phyloP scores from a whole-genome alignment of 2,329 filamentous ascomycete species.

The Pyricularia grisea region DNA sequence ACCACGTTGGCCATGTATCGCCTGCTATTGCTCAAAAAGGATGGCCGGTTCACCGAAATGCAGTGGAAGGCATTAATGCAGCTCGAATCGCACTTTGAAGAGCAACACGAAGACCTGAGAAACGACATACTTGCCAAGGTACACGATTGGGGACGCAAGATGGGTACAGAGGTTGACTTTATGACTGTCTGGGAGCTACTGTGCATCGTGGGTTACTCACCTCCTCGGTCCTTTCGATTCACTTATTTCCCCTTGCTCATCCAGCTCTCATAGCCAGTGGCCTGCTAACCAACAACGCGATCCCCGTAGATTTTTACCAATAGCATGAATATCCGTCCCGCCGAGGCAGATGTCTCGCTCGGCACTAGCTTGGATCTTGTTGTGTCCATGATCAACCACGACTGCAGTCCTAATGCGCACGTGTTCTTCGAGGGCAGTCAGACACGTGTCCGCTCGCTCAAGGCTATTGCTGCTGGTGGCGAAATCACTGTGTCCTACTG shows the following conservation, averaged over 20 bases:
- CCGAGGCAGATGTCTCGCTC: slow-evolving; percentile 11
- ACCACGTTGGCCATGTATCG: slow-evolving; percentile 15
- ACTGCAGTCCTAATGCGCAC: slow-evolving; percentile 24
- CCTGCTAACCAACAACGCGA: background rate
- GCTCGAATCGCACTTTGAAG: slow-evolving; percentile 17
- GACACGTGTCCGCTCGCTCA: slow-evolving; percentile 20
- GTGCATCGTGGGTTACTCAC: slow-evolving; percentile 2
- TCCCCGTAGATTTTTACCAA: slow-evolving; percentile 16
- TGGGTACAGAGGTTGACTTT: slow-evolving; percentile 1
- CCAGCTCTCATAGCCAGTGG: background rate
- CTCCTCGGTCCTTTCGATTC: background rate
- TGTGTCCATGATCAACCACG: slow-evolving; percentile 24
- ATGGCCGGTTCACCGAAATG: slow-evolving; percentile 8
- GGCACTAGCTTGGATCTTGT: slow-evolving; percentile 19
- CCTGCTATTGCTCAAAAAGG: slow-evolving; percentile 16
- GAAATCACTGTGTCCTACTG: slow-evolving; percentile 25
- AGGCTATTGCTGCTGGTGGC: slow-evolving; percentile 18
- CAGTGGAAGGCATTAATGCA: slow-evolving; percentile 9
- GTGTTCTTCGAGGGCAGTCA: slow-evolving; percentile 21
- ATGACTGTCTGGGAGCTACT: slow-evolving; percentile 3
- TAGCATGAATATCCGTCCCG: slow-evolving; percentile 13
- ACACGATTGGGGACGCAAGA: background rate
- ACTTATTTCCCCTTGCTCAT: background rate
- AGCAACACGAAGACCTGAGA: slow-evolving; percentile 7
- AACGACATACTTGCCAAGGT: background rate